A percentile compares a stretch with the other conserved stretches of the same genome.
phyloP scores from a whole-genome alignment of 768 basidiomycete genomes.

The Cytidiella melzeri region DNA sequence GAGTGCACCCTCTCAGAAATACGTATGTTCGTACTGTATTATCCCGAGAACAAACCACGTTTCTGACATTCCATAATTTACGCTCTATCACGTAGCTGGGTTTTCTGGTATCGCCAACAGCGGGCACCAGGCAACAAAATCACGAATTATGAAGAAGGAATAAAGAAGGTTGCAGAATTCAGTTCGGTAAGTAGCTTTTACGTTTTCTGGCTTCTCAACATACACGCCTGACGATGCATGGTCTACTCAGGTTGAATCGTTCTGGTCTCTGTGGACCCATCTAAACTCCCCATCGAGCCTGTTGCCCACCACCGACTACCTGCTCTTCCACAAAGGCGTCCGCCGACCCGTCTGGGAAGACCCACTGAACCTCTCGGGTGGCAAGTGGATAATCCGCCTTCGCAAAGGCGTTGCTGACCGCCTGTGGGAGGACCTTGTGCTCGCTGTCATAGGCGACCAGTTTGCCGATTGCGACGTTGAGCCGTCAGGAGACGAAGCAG shows the following conservation, averaged over 20 bases:
- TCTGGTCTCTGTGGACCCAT: constrained; percentile 93
- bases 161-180: constrained; percentile 87
- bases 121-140: constrained; percentile 87
- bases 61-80: constrained; percentile 15
- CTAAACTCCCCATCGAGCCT: constrained; percentile 79
- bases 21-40: constrained; percentile 71
- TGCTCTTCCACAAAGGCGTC: constrained; percentile 83
- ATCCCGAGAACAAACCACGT: constrained; percentile 13
- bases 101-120: constrained; percentile 91
- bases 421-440: constrained; percentile 84
- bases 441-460: constrained; percentile 86
- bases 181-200: constrained; percentile 55
- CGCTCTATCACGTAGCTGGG: constrained; percentile 51
- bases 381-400: constrained; percentile 93
- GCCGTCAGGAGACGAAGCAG: constrained; percentile 36
- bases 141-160: constrained; percentile 89
- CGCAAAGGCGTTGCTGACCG: constrained; percentile 88
- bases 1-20: constrained; percentile 74
- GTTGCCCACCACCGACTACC: constrained; percentile 87
- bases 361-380: constrained; percentile 78
- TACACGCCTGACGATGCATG: not conserved
- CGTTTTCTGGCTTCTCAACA: not conserved
- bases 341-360: constrained; percentile 96
- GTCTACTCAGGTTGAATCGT: constrained; percentile 73
- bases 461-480: constrained; percentile 63